Base-by-base conservation (phyloP, 352 stramenopile species). In the Paralagenidium karlingii region DNA sequence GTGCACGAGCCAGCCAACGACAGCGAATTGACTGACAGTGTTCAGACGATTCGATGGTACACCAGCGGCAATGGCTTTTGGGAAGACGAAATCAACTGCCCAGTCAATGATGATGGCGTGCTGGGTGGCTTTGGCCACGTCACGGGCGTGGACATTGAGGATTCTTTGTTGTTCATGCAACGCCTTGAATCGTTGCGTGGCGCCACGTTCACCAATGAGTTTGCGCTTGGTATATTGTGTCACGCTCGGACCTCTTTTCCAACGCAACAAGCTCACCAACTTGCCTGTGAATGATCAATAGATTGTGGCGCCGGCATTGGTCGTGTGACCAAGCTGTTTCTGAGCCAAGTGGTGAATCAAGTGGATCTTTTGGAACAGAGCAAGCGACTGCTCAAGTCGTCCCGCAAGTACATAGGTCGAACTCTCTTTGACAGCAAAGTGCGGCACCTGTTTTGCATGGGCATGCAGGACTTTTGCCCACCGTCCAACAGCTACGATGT, bases 301-400 rank as follows among this genome's bases (percentile, higher is more conserved):
- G 85, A 96, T 51, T 95, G 84, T 26, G 85, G 84, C 26, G 78
- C 81, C 7, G 90, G 90, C 43, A 98, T 98, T 50, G 94, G 94
- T 4, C 75, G 94, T 33, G 91, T 98, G 30, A 91, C 79, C 16
- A 98, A 98, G 58, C 62, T 90, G 38, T 51, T 98, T 31, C 60
- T 98, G 6, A 49, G 97, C 18, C 79, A 81, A 7, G 69, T 82
- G 41, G 93, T 96, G 32, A 41, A 70, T 18, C 60, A 64, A 25
- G 94, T 96, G 40, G 91, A 98, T 40, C 56, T 98, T 19, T 68
- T 98, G 12, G 94, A 98, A 56, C 89, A 96, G 51, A 97, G 90
- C 47, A 67, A 74, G 34, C 76, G 89, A 7, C 63, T 98, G 9
- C 52, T 98, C 22, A 67, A 68, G 15, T 80, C 77, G 20, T 82